Evolutionary conservation across 2,329 filamentous ascomycete species (phyloP).

Genomic region (Cladosporium sp.): DNA sequence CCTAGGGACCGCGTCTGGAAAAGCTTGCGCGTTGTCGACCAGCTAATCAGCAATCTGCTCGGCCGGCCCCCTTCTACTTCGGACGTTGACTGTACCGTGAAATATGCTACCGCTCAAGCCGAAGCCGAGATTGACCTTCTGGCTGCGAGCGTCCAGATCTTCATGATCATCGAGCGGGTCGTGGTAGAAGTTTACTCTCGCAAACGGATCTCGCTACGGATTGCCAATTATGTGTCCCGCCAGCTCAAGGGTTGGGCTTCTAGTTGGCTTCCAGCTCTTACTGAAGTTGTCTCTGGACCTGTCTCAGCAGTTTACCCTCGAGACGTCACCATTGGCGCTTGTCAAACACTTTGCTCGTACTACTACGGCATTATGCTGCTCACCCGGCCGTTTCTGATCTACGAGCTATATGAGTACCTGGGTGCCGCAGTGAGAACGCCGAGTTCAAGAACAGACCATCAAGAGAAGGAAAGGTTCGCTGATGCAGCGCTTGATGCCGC

Average conservation of each 20-base stretch:
- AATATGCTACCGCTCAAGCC: constrained; percentile 23
- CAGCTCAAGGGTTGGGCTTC: constrained; percentile 39
- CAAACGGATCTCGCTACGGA: constrained; percentile 36
- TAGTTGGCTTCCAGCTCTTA: constrained; percentile 30
- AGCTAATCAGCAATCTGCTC: constrained; percentile 48
- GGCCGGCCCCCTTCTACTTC: constrained; percentile 51
- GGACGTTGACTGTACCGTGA: constrained; percentile 45
- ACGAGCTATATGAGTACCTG: constrained; percentile 41
- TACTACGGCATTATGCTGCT: constrained; percentile 52
- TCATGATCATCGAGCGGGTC: constrained; percentile 45
- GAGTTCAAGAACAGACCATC: constrained; percentile 16
- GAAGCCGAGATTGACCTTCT: constrained; percentile 22
- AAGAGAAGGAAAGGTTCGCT: constrained; percentile 25
- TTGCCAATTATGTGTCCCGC: constrained; percentile 38
- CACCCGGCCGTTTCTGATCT: constrained; percentile 50
- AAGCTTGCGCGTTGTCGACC: constrained; percentile 47
- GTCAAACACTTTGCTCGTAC: constrained; percentile 48
- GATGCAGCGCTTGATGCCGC: constrained; percentile 28
- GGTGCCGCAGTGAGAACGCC: constrained; percentile 21
- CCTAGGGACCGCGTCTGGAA: constrained; percentile 48
- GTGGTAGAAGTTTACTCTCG: constrained; percentile 44
- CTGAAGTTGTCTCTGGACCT: constrained; percentile 18
- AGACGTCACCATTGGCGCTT: constrained; percentile 39
- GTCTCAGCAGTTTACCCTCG: constrained; percentile 15
- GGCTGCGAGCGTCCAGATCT: constrained; percentile 41